These are phyloP conservation scores for Daldinia sp. DNA, from an alignment of 2,329 filamentous ascomycete species.

Conservation along the genomic window DNA sequence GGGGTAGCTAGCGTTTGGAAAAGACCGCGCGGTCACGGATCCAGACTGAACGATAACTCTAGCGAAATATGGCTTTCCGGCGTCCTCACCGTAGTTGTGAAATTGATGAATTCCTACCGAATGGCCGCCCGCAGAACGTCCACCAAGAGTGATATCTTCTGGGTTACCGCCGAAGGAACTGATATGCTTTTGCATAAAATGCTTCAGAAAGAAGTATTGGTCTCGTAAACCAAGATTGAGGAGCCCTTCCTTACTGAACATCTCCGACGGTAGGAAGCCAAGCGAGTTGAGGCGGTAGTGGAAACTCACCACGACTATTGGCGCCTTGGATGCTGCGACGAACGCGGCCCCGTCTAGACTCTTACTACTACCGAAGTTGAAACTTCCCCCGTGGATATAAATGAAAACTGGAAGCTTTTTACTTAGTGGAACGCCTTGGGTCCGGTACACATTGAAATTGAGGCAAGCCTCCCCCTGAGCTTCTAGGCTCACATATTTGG, in stretches of 20 bases:
- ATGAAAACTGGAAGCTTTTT: slow-evolving; percentile 51
- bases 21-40: slow-evolving; percentile 49
- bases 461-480: slow-evolving; percentile 50
- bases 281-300: slow-evolving; percentile 44
- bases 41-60: slow-evolving; percentile 50
- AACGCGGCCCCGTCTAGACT: slow-evolving; percentile 49
- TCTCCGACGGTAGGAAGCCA: slow-evolving; percentile 39
- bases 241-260: slow-evolving; percentile 38
- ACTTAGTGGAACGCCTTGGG: slow-evolving; percentile 45
- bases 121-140: slow-evolving; percentile 41
- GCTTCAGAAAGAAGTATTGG: slow-evolving; percentile 36
- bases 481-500: slow-evolving; percentile 28
- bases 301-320: slow-evolving; percentile 43
- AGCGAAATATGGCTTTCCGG: slow-evolving; percentile 45
- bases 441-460: slow-evolving; percentile 53
- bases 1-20: slow-evolving; percentile 48
- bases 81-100: slow-evolving; percentile 49
- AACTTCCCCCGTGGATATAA: slow-evolving; percentile 53
- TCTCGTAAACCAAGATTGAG: slow-evolving; percentile 38
- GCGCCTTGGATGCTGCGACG: slow-evolving; percentile 38
- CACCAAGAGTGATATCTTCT: slow-evolving; percentile 31
- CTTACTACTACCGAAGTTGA: slow-evolving; percentile 46
- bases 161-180: slow-evolving; percentile 37
- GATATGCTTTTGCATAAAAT: slow-evolving; percentile 36
- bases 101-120: slow-evolving; percentile 52